Evolutionary conservation across 805 yeast species (phyloP).

Genomic region (Ogataea methanolica): DNA sequence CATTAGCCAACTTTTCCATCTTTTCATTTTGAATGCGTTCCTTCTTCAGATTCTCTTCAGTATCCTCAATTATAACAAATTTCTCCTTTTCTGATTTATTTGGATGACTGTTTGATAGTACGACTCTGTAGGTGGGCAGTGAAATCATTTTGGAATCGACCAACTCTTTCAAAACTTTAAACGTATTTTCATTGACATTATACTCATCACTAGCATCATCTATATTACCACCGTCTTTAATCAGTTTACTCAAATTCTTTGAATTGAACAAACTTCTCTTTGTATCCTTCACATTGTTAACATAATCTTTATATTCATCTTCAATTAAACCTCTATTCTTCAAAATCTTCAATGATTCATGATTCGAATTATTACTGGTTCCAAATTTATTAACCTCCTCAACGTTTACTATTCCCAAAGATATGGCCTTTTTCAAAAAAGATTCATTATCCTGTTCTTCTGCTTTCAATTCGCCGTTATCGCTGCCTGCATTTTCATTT

Average conservation of each 20-base stretch:
- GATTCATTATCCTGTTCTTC: slow-evolving; percentile 2
- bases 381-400: slow-evolving; percentile 6
- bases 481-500: background rate
- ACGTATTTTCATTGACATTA: slow-evolving; percentile 12
- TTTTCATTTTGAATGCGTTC: background rate
- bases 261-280: slow-evolving; percentile 1
- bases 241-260: slow-evolving; percentile 1
- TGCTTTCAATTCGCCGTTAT: background rate
- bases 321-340: slow-evolving; percentile 20
- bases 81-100: slow-evolving; percentile 14
- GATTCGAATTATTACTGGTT: slow-evolving; percentile 9
- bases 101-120: slow-evolving; percentile 3
- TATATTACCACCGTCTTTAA: background rate
- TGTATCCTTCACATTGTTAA: slow-evolving; percentile 4
- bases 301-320: slow-evolving; percentile 13
- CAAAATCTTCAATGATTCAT: slow-evolving; percentile 20
- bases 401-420: slow-evolving; percentile 21
- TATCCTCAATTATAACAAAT: slow-evolving; percentile 20
- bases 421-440: slow-evolving; percentile 19
- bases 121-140: slow-evolving; percentile 22
- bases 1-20: background rate
- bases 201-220: slow-evolving; percentile 2
- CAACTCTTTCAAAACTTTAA: slow-evolving; percentile 10
- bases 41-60: slow-evolving; percentile 2
- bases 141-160: slow-evolving; percentile 16